These are phyloP conservation scores for Acer yangbiense DNA, from an alignment of 345 rosid species.

Conservation along the genomic window DNA sequence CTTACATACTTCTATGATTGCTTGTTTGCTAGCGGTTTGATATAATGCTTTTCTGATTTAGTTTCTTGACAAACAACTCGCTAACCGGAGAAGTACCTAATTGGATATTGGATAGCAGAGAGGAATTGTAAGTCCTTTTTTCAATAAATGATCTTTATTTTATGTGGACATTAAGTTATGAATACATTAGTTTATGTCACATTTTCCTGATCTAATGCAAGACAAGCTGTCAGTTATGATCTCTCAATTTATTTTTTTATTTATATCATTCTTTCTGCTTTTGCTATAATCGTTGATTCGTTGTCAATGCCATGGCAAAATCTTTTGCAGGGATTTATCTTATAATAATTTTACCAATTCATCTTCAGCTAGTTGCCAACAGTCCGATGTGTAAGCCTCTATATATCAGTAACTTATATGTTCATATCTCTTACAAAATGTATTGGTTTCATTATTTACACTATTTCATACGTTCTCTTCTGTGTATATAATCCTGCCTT, in stretches of 20 bases:
- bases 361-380: slow-evolving; percentile 40
- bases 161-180: too few species aligned
- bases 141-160: not conserved
- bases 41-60: slow-evolving; percentile 24
- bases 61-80: slow-evolving; percentile 78
- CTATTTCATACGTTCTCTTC: too few species aligned
- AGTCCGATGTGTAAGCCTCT: slow-evolving; percentile 47
- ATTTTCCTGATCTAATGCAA: too few species aligned
- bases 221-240: not conserved
- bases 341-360: slow-evolving; percentile 76
- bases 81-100: slow-evolving; percentile 61
- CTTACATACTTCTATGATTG: not conserved
- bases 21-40: not conserved
- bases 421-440: too few species aligned
- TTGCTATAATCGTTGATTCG: not conserved
- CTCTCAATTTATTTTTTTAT: not conserved
- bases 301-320: not conserved
- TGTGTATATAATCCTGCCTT: too few species aligned
- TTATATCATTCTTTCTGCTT: not conserved
- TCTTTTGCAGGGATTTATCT: slow-evolving; percentile 71
- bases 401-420: not conserved
- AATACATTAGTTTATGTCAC: not conserved
- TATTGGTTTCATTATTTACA: too few species aligned
- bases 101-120: slow-evolving; percentile 38
- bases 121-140: slow-evolving; percentile 44